phyloP scores from a whole-genome alignment of 2,329 filamentous ascomycete genomes.

The Ophiostoma sp. region DNA sequence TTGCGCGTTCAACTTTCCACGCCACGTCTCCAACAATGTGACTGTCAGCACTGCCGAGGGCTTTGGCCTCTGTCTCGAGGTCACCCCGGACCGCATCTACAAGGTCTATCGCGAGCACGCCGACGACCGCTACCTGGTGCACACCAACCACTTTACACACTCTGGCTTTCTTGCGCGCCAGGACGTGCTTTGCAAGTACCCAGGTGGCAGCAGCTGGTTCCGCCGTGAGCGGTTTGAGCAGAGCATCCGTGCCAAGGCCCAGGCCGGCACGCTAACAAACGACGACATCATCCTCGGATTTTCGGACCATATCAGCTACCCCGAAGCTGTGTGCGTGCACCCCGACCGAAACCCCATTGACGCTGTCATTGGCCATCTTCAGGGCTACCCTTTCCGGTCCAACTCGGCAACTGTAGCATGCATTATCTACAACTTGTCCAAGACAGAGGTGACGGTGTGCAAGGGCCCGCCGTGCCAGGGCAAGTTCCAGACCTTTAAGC shows the following conservation, averaged over 20 bases:
- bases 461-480: conserved; percentile 30
- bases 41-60: conserved; percentile 27
- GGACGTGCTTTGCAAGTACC: conserved; percentile 27
- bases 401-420: conserved; percentile 28
- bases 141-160: conserved; percentile 32
- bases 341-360: conserved; percentile 23
- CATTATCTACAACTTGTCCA: conserved; percentile 29
- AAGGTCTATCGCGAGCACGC: conserved; percentile 23
- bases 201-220: conserved; percentile 29
- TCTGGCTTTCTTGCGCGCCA: conserved; percentile 26
- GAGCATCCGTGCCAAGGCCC: conserved; percentile 19
- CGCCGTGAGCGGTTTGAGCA: conserved; percentile 25
- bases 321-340: conserved; percentile 29
- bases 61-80: conserved; percentile 30
- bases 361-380: conserved; percentile 21
- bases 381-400: conserved; percentile 24
- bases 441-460: conserved; percentile 27
- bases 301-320: conserved; percentile 29
- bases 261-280: conserved; percentile 17
- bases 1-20: conserved; percentile 24
- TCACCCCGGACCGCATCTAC: conserved; percentile 28
- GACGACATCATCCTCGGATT: conserved; percentile 27
- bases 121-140: conserved; percentile 29
- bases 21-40: conserved; percentile 32
- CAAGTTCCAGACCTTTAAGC: conserved; percentile 23